Evolutionary conservation across 192 early-diverging fungal genomes (phyloP), one percentile per base, ranked within the genome.

Genomic region (Rhizoclosmatium sp.): DNA sequence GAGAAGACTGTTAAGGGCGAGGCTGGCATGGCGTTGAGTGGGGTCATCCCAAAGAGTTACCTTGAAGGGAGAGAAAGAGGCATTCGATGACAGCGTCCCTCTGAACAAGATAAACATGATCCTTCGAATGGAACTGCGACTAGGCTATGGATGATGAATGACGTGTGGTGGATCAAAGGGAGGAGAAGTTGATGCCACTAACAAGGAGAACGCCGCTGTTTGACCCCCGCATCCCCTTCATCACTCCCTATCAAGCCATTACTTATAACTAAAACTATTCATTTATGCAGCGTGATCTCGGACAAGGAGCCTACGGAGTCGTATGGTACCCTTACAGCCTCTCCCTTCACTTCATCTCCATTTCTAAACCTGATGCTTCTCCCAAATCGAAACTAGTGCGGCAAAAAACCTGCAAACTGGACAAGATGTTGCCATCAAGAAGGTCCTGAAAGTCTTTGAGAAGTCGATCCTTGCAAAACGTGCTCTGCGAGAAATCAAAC

Each of bases 221-320:
- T 31, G 31, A 31, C 31, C 31, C 31, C 31, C 31, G 31, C 31
- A 31, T 31, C 31, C 31, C 31, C 31, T 31, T 31, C 31, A 31
- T 31, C 31, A 31, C 31, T 31, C 31, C 31, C 31, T 31, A 31
- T 31, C 31, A 31, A 31, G 31, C 31, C 31, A 31, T 31, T 31
- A 31, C 31, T 31, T 31, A 31, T 31, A 31, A 31, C 31, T 31
- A 31, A 31, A 31, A 31, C 31, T 31, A 31, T 31, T 31, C 21
- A 21, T 58, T 21, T 42, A 41, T 77, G 16, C 73, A 68, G 56
- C 70, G 81, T 19, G 85, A 86, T 67, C 93, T 97, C 64, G 96
- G 96, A 19, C 92, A 94, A 82, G 96, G 96, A 56, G 96, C 96
- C 61, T 97, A 97, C 84, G 96, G 96, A 41, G 91, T 94, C 75